These are phyloP conservation scores for Bruguiera gymnorhiza DNA, from an alignment of 345 rosid species.

Conservation along the genomic window DNA sequence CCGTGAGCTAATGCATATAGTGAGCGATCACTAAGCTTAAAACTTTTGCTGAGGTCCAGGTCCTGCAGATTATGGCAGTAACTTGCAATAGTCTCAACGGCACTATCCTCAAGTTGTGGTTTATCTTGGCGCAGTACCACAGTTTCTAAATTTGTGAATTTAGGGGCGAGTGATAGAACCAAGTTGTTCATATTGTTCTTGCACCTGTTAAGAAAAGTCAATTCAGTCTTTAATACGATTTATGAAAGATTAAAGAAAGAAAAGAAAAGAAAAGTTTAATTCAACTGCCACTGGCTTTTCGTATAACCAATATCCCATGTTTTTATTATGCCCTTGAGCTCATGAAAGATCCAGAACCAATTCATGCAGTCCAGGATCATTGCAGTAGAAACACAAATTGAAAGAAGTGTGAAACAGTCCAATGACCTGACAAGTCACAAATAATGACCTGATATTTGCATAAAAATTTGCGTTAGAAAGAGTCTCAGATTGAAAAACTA, in stretches of 20 bases:
- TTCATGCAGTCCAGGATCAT: background rate
- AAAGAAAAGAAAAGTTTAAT: background rate
- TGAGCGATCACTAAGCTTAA: constrained; percentile 69
- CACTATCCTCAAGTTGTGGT: constrained; percentile 80
- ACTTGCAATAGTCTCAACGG: constrained; percentile 73
- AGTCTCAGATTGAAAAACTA: too few relatives aligned
- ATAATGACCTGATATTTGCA: background rate
- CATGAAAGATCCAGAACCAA: background rate
- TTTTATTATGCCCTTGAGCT: background rate
- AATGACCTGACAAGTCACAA: background rate
- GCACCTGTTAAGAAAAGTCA: constrained; percentile 53
- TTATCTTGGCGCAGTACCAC: constrained; percentile 79
- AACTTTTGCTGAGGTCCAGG: constrained; percentile 96
- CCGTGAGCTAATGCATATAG: constrained; percentile 75
- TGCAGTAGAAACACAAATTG: background rate
- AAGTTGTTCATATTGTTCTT: constrained; percentile 74
- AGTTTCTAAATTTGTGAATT: constrained; percentile 66
- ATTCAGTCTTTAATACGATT: background rate
- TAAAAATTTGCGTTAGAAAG: too few relatives aligned
- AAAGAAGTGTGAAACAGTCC: too few relatives aligned
- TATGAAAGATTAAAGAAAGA: background rate
- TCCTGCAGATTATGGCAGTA: constrained; percentile 78
- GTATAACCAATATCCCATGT: background rate
- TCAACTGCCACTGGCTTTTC: background rate
- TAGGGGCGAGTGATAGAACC: constrained; percentile 79